phyloP scores from a whole-genome alignment of 2,329 filamentous ascomycete genomes.

The Paecilomyces sp. region DNA sequence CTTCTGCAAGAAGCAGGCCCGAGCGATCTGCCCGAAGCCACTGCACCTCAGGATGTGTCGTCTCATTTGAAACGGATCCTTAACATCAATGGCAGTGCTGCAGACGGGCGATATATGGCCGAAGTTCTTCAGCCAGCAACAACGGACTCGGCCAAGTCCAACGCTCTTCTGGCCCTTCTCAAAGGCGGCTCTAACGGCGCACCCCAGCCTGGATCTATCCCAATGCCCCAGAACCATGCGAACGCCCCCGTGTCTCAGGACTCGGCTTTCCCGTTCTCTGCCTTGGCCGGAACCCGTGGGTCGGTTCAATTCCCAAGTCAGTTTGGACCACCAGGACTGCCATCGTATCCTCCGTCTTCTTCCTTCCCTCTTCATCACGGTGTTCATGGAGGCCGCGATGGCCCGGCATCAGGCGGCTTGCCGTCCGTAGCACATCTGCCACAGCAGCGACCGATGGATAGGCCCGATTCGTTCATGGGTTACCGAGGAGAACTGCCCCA shows the following conservation, averaged over 20 bases:
- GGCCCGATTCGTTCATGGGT: slow-evolving; percentile 11
- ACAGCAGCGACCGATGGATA: slow-evolving; percentile 8
- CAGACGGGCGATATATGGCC: slow-evolving; percentile 2
- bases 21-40: slow-evolving; percentile 36
- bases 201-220: slow-evolving; percentile 40
- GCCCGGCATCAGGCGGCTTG: not conserved
- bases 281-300: not conserved
- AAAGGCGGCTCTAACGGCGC: slow-evolving; percentile 30
- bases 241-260: slow-evolving; percentile 30
- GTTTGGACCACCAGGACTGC: not conserved
- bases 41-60: slow-evolving; percentile 36
- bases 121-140: slow-evolving; percentile 13
- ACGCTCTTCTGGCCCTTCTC: slow-evolving; percentile 52
- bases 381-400: not conserved
- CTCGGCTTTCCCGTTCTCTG: not conserved
- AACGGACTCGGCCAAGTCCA: slow-evolving; percentile 37
- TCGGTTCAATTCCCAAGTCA: not conserved
- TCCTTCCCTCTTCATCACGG: not conserved
- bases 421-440: slow-evolving; percentile 3
- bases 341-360: not conserved
- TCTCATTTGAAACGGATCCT: slow-evolving; percentile 46
- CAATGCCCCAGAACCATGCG: slow-evolving; percentile 47
- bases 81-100: slow-evolving; percentile 25
- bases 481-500: slow-evolving; percentile 8
- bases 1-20: slow-evolving; percentile 17